Evolutionary conservation across 1,284 basidiomycete genomes (phyloP), one percentile per base, ranked within the genome.

Genomic region (Pterulicium gracile): DNA sequence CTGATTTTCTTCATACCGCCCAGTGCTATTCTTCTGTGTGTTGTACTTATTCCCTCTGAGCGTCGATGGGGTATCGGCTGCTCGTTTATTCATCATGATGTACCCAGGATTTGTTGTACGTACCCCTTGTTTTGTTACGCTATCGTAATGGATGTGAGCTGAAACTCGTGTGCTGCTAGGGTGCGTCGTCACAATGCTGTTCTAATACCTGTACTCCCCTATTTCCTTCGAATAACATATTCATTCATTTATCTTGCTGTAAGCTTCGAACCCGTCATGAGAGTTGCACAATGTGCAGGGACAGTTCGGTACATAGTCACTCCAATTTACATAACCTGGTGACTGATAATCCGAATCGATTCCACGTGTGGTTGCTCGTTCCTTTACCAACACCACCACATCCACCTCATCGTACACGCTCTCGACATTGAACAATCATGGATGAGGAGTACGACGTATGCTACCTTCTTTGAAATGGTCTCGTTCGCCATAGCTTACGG

Each of bases 391-490:
- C 48, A 51, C 24, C 46, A 23, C 48, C 48, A 51, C 52, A 53
- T 50, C 55, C 45, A 54, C 48, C 50, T 49, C 46, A 47, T 47
- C 49, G 52, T 44, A 47, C 47, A 43, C 51, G 53, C 51, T 53
- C 20, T 32, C 53, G 49, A 44, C 43, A 47, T 43, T 47, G 43
- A 53, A 51, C 52, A 51, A 68, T 58, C 65, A 89, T 90, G 87
- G 87, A 90, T 82, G 87, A 90, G 73, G 81, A 85, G 72, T 90
- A 90, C 65, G 87, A 90, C 66, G 88, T 88, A 63, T 54, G 72
- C 59, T 35, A 47, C 42, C 43, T n/a, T n/a, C n/a, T n/a, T n/a
- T n/a, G n/a, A n/a, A n/a, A n/a, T 53, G 40, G 42, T 32, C 22
- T 39, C 46, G 44, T 49, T 51, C 51, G 24, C 20, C 41, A 3